phyloP scores from a whole-genome alignment of 768 basidiomycete species.

The Tylopilus balloui region DNA sequence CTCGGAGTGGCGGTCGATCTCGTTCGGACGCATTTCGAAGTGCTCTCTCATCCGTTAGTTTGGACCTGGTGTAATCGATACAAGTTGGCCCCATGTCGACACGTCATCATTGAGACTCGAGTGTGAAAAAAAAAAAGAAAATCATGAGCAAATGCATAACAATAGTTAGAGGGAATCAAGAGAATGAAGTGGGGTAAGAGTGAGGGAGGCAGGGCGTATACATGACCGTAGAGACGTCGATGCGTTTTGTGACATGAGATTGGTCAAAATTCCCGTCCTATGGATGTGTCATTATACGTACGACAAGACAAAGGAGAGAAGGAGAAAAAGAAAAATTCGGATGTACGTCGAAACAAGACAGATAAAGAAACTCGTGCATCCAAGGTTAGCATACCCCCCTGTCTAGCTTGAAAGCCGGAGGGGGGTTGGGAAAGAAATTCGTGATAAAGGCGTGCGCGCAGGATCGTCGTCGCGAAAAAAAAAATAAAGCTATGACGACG shows the following conservation, averaged over 20 bases:
- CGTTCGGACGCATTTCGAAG: too few species aligned
- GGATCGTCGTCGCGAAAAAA: background rate
- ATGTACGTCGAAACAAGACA: constrained; percentile 10
- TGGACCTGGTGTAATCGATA: too few species aligned
- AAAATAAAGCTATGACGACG: constrained; percentile 52
- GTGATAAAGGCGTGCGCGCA: background rate
- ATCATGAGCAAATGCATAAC: background rate
- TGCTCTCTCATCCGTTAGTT: too few species aligned
- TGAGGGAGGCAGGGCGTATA: background rate
- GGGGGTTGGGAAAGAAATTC: background rate
- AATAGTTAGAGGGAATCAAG: background rate
- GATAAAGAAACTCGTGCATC: background rate
- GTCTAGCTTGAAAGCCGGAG: background rate
- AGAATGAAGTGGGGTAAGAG: too few species aligned
- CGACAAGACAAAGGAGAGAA: background rate
- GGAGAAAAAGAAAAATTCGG: too few species aligned
- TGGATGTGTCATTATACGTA: constrained; percentile 17
- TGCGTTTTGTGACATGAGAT: constrained; percentile 9
- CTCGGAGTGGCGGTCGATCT: too few species aligned
- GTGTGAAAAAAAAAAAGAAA: too few species aligned
- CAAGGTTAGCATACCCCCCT: constrained; percentile 11
- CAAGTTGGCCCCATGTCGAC: too few species aligned
- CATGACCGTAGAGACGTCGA: constrained; percentile 3
- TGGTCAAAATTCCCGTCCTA: constrained; percentile 27
- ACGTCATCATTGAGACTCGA: too few species aligned